phyloP scores from a whole-genome alignment of 2,329 filamentous ascomycete species.

The Botryotinia convoluta region DNA sequence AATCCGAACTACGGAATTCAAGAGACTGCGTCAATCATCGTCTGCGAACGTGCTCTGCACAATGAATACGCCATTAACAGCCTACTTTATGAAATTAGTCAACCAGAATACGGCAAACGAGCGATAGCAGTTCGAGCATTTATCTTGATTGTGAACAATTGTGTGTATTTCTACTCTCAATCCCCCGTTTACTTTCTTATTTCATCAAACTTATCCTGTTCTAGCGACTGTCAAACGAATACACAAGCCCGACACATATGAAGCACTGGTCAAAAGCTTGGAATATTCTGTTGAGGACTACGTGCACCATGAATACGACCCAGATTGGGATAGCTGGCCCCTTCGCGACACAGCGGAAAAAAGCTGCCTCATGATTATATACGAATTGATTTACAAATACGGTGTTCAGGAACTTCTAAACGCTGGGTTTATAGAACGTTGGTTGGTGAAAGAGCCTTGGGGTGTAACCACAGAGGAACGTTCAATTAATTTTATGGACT shows the following conservation, averaged over 20 bases:
- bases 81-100: conserved; percentile 58
- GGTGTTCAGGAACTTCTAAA: conserved; percentile 56
- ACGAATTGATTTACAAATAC: conserved; percentile 52
- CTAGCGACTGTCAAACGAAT: conserved; percentile 30
- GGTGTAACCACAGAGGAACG: conserved; percentile 55
- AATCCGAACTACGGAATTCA: conserved; percentile 72
- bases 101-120: conserved; percentile 57
- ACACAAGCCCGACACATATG: conserved; percentile 35
- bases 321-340: conserved; percentile 60
- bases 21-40: conserved; percentile 62
- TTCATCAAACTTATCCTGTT: conserved; percentile 17
- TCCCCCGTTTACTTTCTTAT: neutral
- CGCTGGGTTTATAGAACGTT: conserved; percentile 66
- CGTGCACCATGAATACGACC: conserved; percentile 52
- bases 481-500: conserved; percentile 49
- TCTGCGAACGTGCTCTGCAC: conserved; percentile 57
- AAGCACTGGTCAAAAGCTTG: conserved; percentile 58
- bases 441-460: conserved; percentile 73
- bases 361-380: conserved; percentile 53
- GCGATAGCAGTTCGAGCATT: conserved; percentile 56
- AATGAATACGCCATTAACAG: conserved; percentile 51
- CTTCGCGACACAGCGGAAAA: conserved; percentile 61
- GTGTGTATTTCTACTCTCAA: conserved; percentile 35
- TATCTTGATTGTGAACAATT: conserved; percentile 52
- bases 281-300: conserved; percentile 53